Evolutionary conservation across 2,329 filamentous ascomycete genomes (phyloP).

Genomic region (Bertia moriformis): DNA sequence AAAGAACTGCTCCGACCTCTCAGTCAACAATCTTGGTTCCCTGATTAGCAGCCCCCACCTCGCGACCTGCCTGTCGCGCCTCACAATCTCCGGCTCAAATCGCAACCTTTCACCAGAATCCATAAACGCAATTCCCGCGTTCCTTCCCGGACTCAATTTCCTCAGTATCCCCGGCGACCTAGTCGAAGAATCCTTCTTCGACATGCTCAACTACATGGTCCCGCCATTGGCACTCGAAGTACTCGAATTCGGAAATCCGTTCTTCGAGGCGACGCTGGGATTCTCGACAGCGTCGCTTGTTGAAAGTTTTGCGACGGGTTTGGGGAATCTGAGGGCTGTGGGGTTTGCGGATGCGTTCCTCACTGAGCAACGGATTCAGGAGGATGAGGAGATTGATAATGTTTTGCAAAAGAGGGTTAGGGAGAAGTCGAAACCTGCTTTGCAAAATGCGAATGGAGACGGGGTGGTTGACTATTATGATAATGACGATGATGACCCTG

Average conservation of each 20-base stretch:
- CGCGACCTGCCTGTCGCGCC: background rate
- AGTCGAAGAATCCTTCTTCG: background rate
- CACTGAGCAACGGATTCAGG: background rate
- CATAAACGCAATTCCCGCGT: background rate
- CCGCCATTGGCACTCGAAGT: background rate
- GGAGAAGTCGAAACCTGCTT: background rate
- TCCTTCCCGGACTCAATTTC: background rate
- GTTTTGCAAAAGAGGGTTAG: background rate
- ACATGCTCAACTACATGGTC: background rate
- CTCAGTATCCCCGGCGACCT: background rate
- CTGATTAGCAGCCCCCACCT: background rate
- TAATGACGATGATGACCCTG: too few species aligned
- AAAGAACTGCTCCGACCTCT: background rate
- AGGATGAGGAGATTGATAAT: constrained; percentile 1
- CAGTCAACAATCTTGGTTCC: background rate
- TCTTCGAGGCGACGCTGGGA: background rate
- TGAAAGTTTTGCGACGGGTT: background rate
- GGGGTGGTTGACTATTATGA: too few species aligned
- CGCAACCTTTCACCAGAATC: background rate
- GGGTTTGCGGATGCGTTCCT: background rate
- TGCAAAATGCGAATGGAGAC: background rate
- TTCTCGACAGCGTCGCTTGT: background rate
- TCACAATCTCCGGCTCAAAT: background rate
- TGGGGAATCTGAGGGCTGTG: background rate
- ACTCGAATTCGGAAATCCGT: background rate